phyloP scores from a whole-genome alignment of 352 stramenopile genomes.

The Plasmopara viticola region DNA sequence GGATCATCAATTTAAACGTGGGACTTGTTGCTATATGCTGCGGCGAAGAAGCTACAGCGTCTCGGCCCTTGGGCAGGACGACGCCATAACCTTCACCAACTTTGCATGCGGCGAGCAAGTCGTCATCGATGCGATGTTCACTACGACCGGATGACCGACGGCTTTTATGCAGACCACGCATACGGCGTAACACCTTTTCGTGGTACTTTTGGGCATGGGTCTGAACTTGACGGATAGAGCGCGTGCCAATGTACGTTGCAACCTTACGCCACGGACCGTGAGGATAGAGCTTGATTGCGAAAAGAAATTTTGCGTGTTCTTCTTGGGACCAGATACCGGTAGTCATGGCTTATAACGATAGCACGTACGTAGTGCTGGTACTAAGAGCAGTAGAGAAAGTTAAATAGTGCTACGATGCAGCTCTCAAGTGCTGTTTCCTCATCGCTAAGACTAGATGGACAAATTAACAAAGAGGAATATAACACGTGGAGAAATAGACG shows the following conservation, averaged over 20 bases:
- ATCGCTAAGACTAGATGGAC: too few species aligned
- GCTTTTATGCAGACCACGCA: conserved; percentile 40
- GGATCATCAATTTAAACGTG: conserved; percentile 10
- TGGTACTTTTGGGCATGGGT: conserved; percentile 63
- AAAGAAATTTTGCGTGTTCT: conserved; percentile 57
- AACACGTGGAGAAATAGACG: conserved; percentile 1
- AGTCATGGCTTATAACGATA: conserved; percentile 10
- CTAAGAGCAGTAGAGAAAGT: conserved; percentile 14
- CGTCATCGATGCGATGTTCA: conserved; percentile 37
- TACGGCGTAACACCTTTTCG: conserved; percentile 44
- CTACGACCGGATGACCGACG: conserved; percentile 28
- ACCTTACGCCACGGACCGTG: conserved; percentile 48
- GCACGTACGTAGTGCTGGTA: conserved; percentile 28
- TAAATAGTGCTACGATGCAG: conserved; percentile 10
- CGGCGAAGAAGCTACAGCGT: background rate
- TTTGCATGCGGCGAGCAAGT: conserved; percentile 30
- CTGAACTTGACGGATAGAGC: conserved; percentile 50
- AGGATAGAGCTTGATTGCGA: conserved; percentile 43
- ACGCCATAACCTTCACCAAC: conserved; percentile 27
- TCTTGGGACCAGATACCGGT: conserved; percentile 47
- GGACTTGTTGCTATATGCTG: conserved; percentile 3
- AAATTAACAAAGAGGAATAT: background rate
- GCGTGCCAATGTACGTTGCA: conserved; percentile 40
- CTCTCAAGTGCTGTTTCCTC: too few species aligned
- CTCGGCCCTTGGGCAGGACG: conserved; percentile 13